Conservation (phyloP, 2,329 filamentous ascomycete genomes). For the Pseudogymnoascus sp. region DNA sequence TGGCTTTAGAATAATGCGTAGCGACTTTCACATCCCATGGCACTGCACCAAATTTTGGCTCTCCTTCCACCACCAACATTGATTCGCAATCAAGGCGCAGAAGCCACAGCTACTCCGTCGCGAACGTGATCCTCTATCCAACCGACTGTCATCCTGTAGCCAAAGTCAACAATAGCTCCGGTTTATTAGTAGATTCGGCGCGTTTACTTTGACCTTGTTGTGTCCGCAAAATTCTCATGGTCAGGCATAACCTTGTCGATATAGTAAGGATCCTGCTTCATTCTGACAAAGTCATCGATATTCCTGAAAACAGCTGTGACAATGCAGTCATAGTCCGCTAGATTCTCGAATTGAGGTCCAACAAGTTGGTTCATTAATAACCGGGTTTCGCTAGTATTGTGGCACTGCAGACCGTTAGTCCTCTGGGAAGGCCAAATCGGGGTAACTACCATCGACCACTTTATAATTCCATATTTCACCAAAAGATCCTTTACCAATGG, state of each 20-base stretch:
- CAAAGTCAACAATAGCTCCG: not conserved
- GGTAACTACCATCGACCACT: not conserved
- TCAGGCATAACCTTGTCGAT: not conserved
- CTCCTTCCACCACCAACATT: not conserved
- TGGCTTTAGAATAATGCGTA: not conserved
- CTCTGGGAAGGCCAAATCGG: not conserved
- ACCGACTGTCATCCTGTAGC: not conserved
- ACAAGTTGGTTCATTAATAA: not conserved
- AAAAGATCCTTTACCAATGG: not conserved
- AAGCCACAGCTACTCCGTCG: not conserved
- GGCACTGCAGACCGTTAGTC: not conserved
- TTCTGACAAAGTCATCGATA: not conserved
- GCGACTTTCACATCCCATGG: not conserved
- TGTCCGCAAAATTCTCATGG: not conserved
- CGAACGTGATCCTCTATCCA: not conserved
- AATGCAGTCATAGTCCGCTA: not conserved
- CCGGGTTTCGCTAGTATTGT: not conserved
- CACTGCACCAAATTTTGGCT: not conserved
- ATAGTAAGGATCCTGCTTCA: not conserved
- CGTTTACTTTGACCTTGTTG: not conserved
- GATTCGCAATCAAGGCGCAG: not conserved
- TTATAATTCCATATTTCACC: not conserved
- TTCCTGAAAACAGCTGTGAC: not conserved
- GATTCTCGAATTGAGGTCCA: not conserved
- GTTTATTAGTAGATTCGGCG: not conserved